phyloP scores from a whole-genome alignment of 192 early-diverging fungal species.

The Coemansia sp. region DNA sequence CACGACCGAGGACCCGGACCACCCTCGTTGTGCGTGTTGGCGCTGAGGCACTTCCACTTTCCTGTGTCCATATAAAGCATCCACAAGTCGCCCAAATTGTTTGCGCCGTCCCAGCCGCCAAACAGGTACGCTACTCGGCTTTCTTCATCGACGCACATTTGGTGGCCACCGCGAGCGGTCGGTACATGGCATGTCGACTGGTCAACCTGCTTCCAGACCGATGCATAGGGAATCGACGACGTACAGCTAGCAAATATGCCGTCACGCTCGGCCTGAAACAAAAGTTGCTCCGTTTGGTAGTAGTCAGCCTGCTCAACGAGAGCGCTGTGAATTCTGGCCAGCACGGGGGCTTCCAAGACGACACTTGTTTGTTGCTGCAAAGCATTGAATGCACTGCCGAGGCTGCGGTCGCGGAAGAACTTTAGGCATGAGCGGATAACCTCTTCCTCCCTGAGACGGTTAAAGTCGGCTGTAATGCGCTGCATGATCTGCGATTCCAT shows the following conservation, averaged over 20 bases:
- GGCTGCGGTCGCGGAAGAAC: slow-evolving; percentile 82
- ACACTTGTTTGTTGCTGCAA: slow-evolving; percentile 65
- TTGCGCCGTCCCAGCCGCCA: slow-evolving; percentile 93
- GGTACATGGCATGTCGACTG: slow-evolving; percentile 40
- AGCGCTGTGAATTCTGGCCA: slow-evolving; percentile 73
- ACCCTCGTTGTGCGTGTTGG: slow-evolving; percentile 72
- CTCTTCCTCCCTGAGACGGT: slow-evolving; percentile 74
- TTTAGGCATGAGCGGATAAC: slow-evolving; percentile 85
- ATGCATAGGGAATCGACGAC: slow-evolving; percentile 66
- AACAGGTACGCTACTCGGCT: slow-evolving; percentile 78
- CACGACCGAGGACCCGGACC: slow-evolving; percentile 89
- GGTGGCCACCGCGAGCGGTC: slow-evolving; percentile 87
- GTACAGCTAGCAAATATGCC: slow-evolving; percentile 79
- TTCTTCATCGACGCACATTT: slow-evolving; percentile 90
- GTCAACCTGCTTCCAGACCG: slow-evolving; percentile 62
- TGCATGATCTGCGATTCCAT: slow-evolving; percentile 70
- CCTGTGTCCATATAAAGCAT: slow-evolving; percentile 60
- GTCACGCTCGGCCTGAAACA: slow-evolving; percentile 61
- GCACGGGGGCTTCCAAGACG: slow-evolving; percentile 77
- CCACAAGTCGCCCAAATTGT: slow-evolving; percentile 93
- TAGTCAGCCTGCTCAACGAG: slow-evolving; percentile 77
- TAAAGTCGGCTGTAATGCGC: slow-evolving; percentile 20
- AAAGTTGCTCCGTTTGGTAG: slow-evolving; percentile 67
- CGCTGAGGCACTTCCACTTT: slow-evolving; percentile 76
- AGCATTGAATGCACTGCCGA: slow-evolving; percentile 69